These are phyloP conservation scores for Mycena capillaripes DNA, from an alignment of 768 basidiomycete species.

Conservation along the genomic window DNA sequence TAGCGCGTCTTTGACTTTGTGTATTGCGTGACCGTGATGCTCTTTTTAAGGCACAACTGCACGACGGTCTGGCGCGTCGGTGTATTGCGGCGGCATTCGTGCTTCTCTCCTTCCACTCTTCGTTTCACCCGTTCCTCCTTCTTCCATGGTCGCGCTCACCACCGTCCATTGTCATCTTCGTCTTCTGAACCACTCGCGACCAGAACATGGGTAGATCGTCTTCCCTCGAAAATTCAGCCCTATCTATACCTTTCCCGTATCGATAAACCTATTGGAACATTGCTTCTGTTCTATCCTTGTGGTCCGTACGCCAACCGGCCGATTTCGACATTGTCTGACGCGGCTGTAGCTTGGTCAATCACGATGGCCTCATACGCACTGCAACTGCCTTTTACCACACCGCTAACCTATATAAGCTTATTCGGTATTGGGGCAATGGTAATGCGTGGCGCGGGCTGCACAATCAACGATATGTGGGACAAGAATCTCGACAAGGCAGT, in stretches of 20 bases:
- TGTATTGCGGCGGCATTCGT: conserved; percentile 8
- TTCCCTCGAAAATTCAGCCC: conserved; percentile 74
- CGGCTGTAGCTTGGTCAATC: conserved; percentile 94
- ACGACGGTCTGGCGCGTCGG: conserved; percentile 17
- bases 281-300: conserved; percentile 94
- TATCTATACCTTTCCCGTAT: conserved; percentile 90
- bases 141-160: conserved; percentile 14
- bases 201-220: conserved; percentile 74
- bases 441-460: conserved; percentile 99
- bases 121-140: too few species aligned
- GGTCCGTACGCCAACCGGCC: conserved; percentile 63
- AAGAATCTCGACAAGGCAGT: conserved; percentile 91
- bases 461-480: conserved; percentile 99
- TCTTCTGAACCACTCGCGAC: conserved; percentile 19
- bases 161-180: conserved; percentile 17
- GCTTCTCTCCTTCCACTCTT: conserved; percentile 1
- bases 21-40: conserved; percentile 30
- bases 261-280: conserved; percentile 96
- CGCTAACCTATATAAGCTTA: conserved; percentile 82
- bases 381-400: conserved; percentile 73
- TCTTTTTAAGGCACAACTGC: conserved; percentile 9
- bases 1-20: background rate
- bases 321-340: background rate
- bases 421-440: conserved; percentile 93
- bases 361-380: conserved; percentile 94